These are phyloP conservation scores for Trypanosoma conorhini DNA, from an alignment of 208 protist genomes.

Conservation along the genomic window DNA sequence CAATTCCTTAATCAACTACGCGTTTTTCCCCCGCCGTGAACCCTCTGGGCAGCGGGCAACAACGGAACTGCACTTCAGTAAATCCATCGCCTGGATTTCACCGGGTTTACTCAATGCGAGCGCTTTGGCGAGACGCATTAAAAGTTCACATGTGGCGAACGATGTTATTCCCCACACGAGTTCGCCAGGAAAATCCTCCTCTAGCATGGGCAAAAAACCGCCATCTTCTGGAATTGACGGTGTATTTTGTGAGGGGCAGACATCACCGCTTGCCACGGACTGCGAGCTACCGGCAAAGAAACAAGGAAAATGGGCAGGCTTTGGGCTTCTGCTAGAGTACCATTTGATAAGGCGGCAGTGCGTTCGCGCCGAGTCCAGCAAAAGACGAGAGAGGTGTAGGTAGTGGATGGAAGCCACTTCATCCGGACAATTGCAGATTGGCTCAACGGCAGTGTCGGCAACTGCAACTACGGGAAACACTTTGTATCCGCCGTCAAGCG, in stretches of 20 bases:
- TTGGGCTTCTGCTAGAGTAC: slow-evolving; percentile 24
- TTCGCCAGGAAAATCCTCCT: slow-evolving; percentile 71
- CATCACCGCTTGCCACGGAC: slow-evolving; percentile 19
- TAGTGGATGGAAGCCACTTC: slow-evolving; percentile 87
- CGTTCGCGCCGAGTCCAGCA: slow-evolving; percentile 44
- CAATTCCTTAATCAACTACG: background rate
- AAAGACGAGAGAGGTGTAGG: slow-evolving; percentile 68
- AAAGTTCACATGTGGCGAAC: slow-evolving; percentile 72
- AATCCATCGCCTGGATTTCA: slow-evolving; percentile 6
- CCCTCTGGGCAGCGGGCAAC: slow-evolving; percentile 37
- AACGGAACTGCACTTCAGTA: slow-evolving; percentile 40
- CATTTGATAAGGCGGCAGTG: slow-evolving; percentile 68
- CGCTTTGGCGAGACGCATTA: slow-evolving; percentile 49
- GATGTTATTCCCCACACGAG: slow-evolving; percentile 85
- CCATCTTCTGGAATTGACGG: slow-evolving; percentile 39
- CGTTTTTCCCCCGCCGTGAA: slow-evolving; percentile 6
- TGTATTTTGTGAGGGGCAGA: slow-evolving; percentile 28
- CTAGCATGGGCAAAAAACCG: slow-evolving; percentile 51
- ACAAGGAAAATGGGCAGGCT: slow-evolving; percentile 73
- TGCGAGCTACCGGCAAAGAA: slow-evolving; percentile 74
- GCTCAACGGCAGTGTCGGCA: slow-evolving; percentile 28
- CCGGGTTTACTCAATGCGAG: slow-evolving; percentile 27
- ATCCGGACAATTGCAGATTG: slow-evolving; percentile 52
- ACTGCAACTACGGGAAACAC: slow-evolving; percentile 72
- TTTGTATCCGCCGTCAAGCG: slow-evolving; percentile 21